Base-by-base conservation (phyloP, 768 basidiomycete species). In the Lactarius psammicola region DNA sequence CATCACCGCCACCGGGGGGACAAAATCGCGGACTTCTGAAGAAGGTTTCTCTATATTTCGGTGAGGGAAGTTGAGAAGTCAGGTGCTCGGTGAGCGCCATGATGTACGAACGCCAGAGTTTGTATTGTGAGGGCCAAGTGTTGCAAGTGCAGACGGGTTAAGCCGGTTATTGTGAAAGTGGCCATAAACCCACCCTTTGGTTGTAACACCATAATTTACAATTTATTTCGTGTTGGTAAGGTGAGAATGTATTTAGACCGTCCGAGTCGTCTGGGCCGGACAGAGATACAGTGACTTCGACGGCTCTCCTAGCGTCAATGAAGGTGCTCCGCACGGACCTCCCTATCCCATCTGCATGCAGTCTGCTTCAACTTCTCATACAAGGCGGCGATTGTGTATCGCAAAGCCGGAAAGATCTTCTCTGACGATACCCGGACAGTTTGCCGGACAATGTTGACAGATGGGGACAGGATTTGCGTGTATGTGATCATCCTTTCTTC, bases 41-140 rank as follows among this genome's bases (percentile, higher is more conserved):
- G 60, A 70, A 70, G 36, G 69, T 70, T 9, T 70, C 69, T 18
- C 69, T 68, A 51, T 70, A 70, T 36, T 70, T 70, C 62, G 67
- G 36, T 20, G 69, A 70, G 38, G 64, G 64, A 42, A 46, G 68
- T 59, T 67, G 65, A 63, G 23, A 31, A 7, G 8, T 51, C 17
- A 36, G 11, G 18, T 59, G 15, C 31, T 30, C 18, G 28, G 17
- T 55, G 28, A 30, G 15, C 10, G 8, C 17, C 53, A 55, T 31
- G 53, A 28, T 18, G 53, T 55, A 31, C 31, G 31, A 20, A 28
- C 28, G 13, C 10, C 13, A 26, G 49, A 23, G 46, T 49, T 17
- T 54, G 54, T 55, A 9, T 30, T 18, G 51, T 33, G 17, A 10
- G 20, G n/a, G 23, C 11, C 46, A 49, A 49, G 54, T 55, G 54